Percentiles rank a stretch among this genome's conserved stretches.
Conservation (phyloP, 805 yeast species). For the Candida schatavii region DNA sequence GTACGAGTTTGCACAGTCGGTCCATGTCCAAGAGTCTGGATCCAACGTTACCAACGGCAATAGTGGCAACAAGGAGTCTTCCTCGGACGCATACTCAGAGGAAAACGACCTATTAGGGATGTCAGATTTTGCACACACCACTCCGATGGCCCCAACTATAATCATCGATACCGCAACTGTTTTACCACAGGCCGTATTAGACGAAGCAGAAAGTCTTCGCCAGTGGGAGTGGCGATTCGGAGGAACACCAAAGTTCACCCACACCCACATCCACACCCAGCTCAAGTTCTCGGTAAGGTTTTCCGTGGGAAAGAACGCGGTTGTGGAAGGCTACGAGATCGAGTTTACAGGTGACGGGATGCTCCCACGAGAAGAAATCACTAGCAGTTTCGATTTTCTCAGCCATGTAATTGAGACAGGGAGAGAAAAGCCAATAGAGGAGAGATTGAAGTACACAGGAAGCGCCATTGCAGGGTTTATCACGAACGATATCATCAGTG, state of each 20-base stretch:
- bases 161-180: conserved; percentile 23
- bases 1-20: conserved; percentile 29
- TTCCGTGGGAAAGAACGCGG: conserved; percentile 46
- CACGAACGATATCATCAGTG: conserved; percentile 40
- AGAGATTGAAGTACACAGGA: conserved; percentile 36
- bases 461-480: conserved; percentile 44
- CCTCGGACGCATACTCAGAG: conserved; percentile 18
- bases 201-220: conserved; percentile 40
- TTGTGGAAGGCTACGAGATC: conserved; percentile 21
- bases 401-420: conserved; percentile 22
- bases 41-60: background rate
- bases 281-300: conserved; percentile 32
- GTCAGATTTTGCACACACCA: conserved; percentile 18
- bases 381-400: conserved; percentile 33
- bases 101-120: conserved; percentile 34
- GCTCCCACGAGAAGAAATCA: conserved; percentile 10
- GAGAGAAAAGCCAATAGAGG: conserved; percentile 8
- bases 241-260: conserved; percentile 70
- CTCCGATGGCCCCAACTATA: conserved; percentile 13
- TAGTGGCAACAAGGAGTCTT: background rate
- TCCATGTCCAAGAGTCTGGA: conserved; percentile 21
- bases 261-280: conserved; percentile 40
- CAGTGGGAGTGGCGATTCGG: conserved; percentile 78
- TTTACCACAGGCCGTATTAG: conserved; percentile 37
- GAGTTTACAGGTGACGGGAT: conserved; percentile 5